Evolutionary conservation across 2,329 filamentous ascomycete genomes (phyloP).

Genomic region (Lecanicillium sp.): DNA sequence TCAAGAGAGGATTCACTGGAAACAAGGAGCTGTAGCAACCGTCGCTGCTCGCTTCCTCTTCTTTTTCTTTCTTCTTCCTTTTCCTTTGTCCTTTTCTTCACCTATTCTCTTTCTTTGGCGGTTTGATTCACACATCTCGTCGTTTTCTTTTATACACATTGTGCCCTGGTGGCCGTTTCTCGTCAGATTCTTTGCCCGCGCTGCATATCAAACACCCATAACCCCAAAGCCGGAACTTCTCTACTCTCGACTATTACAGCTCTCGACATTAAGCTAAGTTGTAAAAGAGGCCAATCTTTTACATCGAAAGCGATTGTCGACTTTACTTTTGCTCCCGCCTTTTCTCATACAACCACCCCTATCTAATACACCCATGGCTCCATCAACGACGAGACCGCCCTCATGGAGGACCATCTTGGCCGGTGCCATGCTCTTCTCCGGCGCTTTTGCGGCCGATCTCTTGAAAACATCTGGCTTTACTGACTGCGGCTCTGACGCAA

Average conservation of each 20-base stretch:
- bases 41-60: constrained; percentile 7
- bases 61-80: constrained; percentile 12
- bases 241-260: no score
- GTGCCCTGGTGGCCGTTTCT: no score
- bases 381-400: constrained; percentile 19
- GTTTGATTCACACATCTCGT: constrained; percentile 1
- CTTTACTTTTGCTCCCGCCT: constrained; percentile 1
- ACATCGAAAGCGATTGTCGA: background rate
- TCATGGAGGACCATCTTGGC: constrained; percentile 25
- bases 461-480: constrained; percentile 76
- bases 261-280: no score
- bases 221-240: no score
- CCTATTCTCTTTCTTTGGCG: constrained; percentile 9
- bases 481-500: constrained; percentile 51
- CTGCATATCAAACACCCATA: no score
- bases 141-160: background rate
- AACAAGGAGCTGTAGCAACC: no score
- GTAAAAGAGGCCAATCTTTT: background rate
- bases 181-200: constrained; percentile 3
- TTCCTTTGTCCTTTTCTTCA: background rate
- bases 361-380: constrained; percentile 23
- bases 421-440: constrained; percentile 26
- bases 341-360: background rate
- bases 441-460: constrained; percentile 59
- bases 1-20: no score